These are phyloP conservation scores for Cutaneotrichosporon sp. DNA, from an alignment of 1,284 basidiomycete species.

Conservation along the genomic window DNA sequence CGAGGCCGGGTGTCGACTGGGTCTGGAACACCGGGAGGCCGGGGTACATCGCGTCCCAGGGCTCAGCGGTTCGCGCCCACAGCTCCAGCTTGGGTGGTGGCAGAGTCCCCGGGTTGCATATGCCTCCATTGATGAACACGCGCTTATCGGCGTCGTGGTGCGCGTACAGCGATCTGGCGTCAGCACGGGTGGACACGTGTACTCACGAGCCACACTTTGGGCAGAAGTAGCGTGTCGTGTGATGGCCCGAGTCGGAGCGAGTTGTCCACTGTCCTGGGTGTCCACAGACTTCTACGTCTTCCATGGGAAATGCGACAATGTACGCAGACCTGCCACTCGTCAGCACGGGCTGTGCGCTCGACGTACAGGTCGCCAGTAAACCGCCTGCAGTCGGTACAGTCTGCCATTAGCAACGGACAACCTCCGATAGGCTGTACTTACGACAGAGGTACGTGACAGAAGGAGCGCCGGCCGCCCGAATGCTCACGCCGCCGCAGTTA, in stretches of 20 bases:
- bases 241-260: neutral
- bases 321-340: too few relatives aligned
- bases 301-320: neutral
- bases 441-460: neutral
- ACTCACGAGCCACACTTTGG: neutral
- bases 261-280: neutral
- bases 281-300: neutral
- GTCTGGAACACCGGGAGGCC: neutral
- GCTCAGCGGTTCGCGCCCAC: neutral
- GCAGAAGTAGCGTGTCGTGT: neutral
- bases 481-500: neutral
- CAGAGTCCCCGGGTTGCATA: neutral
- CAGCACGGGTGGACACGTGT: too few relatives aligned
- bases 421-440: too few relatives aligned
- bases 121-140: neutral
- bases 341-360: too few relatives aligned
- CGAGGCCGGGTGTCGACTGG: neutral
- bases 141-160: neutral
- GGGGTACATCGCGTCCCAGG: neutral
- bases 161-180: neutral
- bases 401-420: neutral
- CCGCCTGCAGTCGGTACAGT: neutral
- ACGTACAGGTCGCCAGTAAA: neutral
- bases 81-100: neutral
- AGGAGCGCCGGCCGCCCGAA: neutral